Conservation (phyloP, 2,329 filamentous ascomycete species). For the Cladophialophora exuberans region DNA sequence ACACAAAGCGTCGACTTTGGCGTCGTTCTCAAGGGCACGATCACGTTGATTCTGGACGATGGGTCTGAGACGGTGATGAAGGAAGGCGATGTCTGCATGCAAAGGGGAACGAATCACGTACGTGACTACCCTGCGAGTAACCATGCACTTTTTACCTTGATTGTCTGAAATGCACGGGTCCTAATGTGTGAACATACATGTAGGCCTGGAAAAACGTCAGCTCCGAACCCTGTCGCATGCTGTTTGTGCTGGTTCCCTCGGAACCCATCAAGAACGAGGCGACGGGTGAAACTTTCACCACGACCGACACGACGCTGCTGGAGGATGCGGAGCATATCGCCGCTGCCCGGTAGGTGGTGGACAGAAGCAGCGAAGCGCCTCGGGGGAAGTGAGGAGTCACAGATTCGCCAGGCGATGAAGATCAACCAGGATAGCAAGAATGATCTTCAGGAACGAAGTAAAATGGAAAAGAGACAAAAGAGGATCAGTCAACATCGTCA, state of each 20-base stretch:
- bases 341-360: background rate
- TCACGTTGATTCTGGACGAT: conserved; percentile 37
- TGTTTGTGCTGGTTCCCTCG: conserved; percentile 32
- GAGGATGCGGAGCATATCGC: conserved; percentile 11
- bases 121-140: conserved; percentile 3
- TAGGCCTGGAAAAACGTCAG: conserved; percentile 30
- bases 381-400: too few species aligned
- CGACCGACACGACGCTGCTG: conserved; percentile 20
- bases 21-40: conserved; percentile 37
- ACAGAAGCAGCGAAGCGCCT: background rate
- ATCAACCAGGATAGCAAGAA: too few species aligned
- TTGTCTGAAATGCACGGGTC: background rate
- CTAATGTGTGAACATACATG: background rate
- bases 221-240: conserved; percentile 28
- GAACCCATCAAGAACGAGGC: conserved; percentile 21
- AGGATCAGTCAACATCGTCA: too few species aligned
- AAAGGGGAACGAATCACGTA: conserved; percentile 33
- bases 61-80: conserved; percentile 35
- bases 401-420: too few species aligned
- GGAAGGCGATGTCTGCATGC: conserved; percentile 37
- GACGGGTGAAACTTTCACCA: conserved; percentile 24
- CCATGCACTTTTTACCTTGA: too few species aligned
- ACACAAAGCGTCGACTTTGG: conserved; percentile 38
- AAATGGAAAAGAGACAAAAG: too few species aligned
- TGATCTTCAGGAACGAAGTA: too few species aligned